Evolutionary conservation across 345 rosid species (phyloP).

Genomic region (Carallia brachiata): DNA sequence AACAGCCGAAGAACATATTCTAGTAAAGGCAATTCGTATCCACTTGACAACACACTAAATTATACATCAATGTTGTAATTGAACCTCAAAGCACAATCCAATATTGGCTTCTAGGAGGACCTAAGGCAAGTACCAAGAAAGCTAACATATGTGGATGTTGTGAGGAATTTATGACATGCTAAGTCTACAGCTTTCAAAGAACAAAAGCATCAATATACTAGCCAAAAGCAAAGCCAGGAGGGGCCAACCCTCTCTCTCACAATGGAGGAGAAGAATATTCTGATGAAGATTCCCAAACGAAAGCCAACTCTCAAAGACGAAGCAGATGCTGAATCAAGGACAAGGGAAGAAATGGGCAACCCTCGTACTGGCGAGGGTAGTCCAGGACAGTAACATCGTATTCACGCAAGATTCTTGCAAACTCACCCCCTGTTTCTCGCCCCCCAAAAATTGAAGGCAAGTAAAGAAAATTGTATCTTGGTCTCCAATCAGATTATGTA

Average conservation of each 20-base stretch:
- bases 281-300: constrained; percentile 65
- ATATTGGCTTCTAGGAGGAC: too few relatives aligned
- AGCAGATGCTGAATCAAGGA: constrained; percentile 90
- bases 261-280: constrained; percentile 76
- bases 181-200: too few relatives aligned
- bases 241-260: constrained; percentile 99
- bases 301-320: constrained; percentile 87
- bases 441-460: constrained; percentile 88
- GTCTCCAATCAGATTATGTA: too few relatives aligned
- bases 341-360: constrained; percentile 84
- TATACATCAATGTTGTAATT: too few relatives aligned
- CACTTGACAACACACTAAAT: too few relatives aligned
- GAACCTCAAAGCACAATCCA: too few relatives aligned
- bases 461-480: constrained; percentile 64
- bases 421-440: constrained; percentile 75
- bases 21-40: too few relatives aligned
- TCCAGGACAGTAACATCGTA: constrained; percentile 86
- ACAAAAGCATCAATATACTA: constrained; percentile 50
- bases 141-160: too few relatives aligned
- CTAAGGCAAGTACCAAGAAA: too few relatives aligned
- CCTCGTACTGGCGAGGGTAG: constrained; percentile 92
- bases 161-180: too few relatives aligned
- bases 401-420: constrained; percentile 63
- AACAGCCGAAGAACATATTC: too few relatives aligned
- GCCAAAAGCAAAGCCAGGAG: constrained; percentile 81